Conservation (phyloP, 2,329 filamentous ascomycete genomes). For the Aspergillus oerlinghausenensis region DNA sequence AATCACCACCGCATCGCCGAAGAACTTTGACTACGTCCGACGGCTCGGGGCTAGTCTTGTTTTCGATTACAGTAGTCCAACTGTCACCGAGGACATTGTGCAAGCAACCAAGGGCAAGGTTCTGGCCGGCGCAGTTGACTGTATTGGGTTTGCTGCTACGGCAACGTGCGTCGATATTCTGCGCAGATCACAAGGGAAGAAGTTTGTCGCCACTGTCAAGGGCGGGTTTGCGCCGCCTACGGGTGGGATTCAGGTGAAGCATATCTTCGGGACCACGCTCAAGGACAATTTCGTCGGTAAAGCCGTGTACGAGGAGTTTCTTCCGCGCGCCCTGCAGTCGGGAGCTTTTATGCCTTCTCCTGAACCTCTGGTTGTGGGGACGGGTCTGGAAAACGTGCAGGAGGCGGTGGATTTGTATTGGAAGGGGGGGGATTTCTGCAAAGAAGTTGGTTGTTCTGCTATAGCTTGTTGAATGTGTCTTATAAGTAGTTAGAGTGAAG, state of each 20-base stretch:
- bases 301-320: conserved; percentile 26
- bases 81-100: conserved; percentile 10
- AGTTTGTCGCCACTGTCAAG: conserved; percentile 14
- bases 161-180: conserved; percentile 7
- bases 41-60: conserved; percentile 41
- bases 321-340: conserved; percentile 26
- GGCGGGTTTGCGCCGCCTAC: conserved; percentile 7
- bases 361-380: conserved; percentile 28
- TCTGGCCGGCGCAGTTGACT: conserved; percentile 7
- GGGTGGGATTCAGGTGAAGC: conserved; percentile 16
- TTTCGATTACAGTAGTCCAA: conserved; percentile 41
- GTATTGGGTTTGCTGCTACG: conserved; percentile 3
- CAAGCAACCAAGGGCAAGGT: conserved; percentile 10
- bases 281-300: conserved; percentile 24
- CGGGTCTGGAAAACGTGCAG: too few relatives aligned
- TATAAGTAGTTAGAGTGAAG: background rate
- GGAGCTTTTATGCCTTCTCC: conserved; percentile 29
- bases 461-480: too few relatives aligned
- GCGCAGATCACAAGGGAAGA: conserved; percentile 10
- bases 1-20: conserved; percentile 7
- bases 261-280: conserved; percentile 20
- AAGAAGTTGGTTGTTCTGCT: too few relatives aligned
- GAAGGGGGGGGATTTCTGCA: too few relatives aligned
- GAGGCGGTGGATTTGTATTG: too few relatives aligned
- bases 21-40: conserved; percentile 26